phyloP scores from a whole-genome alignment of 2,329 filamentous ascomycete genomes.

The Gaeumannomyces tritici region DNA sequence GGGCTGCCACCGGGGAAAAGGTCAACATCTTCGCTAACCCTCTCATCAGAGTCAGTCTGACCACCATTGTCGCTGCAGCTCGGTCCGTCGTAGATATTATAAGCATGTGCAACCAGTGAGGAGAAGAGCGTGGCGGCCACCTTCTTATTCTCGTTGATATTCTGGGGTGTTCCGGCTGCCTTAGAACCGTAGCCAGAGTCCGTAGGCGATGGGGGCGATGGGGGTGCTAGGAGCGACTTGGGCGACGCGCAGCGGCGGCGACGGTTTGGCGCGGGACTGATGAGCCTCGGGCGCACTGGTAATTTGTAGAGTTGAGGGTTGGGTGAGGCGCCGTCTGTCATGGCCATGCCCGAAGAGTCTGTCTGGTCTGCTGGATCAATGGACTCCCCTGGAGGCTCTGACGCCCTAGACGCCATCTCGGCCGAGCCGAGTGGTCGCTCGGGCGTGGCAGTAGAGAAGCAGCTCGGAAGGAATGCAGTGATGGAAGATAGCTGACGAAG shows the following conservation, averaged over 20 bases:
- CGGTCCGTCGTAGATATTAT: constrained; percentile 8
- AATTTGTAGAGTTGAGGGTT: neutral
- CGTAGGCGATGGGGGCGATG: constrained; percentile 1
- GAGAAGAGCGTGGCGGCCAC: neutral
- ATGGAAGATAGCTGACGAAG: neutral
- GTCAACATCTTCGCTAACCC: neutral
- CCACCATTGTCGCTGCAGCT: neutral
- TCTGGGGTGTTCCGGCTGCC: neutral
- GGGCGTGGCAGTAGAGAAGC: no score
- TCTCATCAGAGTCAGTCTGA: neutral
- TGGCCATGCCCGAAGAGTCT: no score
- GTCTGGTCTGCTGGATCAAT: no score
- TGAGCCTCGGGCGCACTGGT: neutral
- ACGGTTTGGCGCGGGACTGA: neutral
- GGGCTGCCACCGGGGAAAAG: neutral
- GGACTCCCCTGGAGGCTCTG: neutral
- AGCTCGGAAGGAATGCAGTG: neutral
- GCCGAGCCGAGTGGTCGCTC: no score
- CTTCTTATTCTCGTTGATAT: neutral
- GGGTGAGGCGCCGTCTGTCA: neutral
- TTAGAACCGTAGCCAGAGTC: constrained; percentile 13
- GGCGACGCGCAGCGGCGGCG: neutral
- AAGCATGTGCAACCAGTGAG: neutral
- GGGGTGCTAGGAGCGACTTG: no score
- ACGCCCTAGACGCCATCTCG: neutral